phyloP scores from a whole-genome alignment of 345 rosid species.

The Microthlaspi erraticum region DNA sequence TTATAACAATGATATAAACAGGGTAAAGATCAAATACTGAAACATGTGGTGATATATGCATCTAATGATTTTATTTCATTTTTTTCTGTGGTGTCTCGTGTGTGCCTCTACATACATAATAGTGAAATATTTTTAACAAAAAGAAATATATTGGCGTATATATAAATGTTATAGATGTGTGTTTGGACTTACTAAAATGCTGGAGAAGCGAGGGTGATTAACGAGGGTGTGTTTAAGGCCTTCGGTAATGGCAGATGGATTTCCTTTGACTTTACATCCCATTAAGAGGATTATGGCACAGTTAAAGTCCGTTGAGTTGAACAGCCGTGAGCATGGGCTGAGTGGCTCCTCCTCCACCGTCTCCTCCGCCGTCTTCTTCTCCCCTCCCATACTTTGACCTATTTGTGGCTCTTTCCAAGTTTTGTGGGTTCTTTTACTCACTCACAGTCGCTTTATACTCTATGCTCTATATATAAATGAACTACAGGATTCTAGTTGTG shows the following conservation, averaged over 20 bases:
- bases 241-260: conserved; percentile 52
- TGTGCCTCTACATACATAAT: neutral
- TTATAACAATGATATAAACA: conserved; percentile 10
- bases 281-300: conserved; percentile 55
- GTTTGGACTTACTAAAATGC: conserved; percentile 60
- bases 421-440: conserved; percentile 4
- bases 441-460: conserved; percentile 10
- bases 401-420: conserved; percentile 19
- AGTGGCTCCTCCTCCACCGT: conserved; percentile 51
- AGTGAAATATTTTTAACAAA: neutral
- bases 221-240: conserved; percentile 65
- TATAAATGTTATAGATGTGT: neutral
- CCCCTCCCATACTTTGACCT: conserved; percentile 13
- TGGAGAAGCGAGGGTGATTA: conserved; percentile 88
- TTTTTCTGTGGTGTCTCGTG: neutral
- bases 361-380: conserved; percentile 18
- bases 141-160: neutral
- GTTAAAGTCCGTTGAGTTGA: conserved; percentile 61
- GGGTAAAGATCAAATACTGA: neutral
- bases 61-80: neutral
- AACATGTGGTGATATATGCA: neutral
- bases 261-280: conserved; percentile 53
- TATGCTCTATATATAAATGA: conserved; percentile 15
- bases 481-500: conserved; percentile 5
- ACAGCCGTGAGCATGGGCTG: conserved; percentile 67